Conservation (phyloP, 2,329 filamentous ascomycete genomes). For the Fusarium sp. region DNA sequence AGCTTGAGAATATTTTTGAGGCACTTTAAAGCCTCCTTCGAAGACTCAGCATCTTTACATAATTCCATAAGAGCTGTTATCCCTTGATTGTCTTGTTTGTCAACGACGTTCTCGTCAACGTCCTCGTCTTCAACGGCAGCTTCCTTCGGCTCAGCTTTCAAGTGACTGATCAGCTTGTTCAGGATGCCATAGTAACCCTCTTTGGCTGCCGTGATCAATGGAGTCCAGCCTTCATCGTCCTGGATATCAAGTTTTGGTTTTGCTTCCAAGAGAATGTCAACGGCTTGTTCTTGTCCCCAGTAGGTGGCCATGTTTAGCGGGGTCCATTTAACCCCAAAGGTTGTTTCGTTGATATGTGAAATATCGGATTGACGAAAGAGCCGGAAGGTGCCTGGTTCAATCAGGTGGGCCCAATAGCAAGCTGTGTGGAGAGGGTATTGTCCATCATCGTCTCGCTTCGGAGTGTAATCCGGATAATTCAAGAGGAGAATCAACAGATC, state of each 20-base stretch:
- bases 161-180: neutral
- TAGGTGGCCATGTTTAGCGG: neutral
- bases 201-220: neutral
- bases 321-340: neutral
- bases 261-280: neutral
- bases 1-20: neutral
- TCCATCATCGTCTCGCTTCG: neutral
- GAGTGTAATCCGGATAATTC: neutral
- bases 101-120: too few relatives aligned
- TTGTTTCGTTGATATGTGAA: neutral
- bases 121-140: too few relatives aligned
- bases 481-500: neutral
- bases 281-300: neutral
- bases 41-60: fast-evolving
- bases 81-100: neutral
- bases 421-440: neutral
- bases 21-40: too few relatives aligned
- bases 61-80: neutral
- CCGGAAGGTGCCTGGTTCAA: neutral
- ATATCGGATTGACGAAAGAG: too few relatives aligned
- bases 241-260: neutral
- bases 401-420: too few relatives aligned
- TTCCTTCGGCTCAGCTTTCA: fast-evolving
- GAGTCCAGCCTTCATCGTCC: neutral
- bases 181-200: neutral